These are phyloP conservation scores for Cystofilobasidium capitatum DNA, from an alignment of 768 basidiomycete genomes.

Conservation along the genomic window DNA sequence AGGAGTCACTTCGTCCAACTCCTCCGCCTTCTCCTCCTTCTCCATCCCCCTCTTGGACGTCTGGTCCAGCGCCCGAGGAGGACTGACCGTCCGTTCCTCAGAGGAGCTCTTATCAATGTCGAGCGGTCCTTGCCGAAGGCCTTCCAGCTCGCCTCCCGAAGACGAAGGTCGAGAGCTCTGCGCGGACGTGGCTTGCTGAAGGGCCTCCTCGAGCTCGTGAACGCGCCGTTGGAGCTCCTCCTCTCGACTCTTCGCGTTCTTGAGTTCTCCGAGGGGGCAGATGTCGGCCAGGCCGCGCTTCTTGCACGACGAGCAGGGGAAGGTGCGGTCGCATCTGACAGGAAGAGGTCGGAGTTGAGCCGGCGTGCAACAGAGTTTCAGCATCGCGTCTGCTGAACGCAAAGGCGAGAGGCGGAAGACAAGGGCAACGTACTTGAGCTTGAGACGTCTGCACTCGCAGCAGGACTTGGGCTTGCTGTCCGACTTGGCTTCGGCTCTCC, in stretches of 20 bases:
- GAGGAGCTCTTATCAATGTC: no score
- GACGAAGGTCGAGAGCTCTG: background rate
- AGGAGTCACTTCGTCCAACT: background rate
- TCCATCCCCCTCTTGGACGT: background rate
- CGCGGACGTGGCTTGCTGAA: background rate
- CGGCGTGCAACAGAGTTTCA: background rate
- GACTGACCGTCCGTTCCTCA: no score
- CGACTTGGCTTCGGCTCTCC: background rate
- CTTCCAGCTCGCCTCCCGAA: no score
- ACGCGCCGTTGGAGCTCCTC: background rate
- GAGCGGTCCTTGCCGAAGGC: no score
- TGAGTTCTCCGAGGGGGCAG: background rate
- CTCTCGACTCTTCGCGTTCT: background rate
- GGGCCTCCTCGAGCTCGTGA: background rate
- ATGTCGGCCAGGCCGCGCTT: background rate
- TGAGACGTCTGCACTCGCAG: background rate
- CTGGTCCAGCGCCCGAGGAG: no score
- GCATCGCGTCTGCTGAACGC: background rate
- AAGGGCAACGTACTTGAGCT: background rate
- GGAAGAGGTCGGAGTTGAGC: background rate
- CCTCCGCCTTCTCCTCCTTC: background rate
- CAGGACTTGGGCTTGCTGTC: background rate
- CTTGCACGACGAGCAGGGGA: background rate
- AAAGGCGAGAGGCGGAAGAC: background rate
- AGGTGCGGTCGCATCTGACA: background rate